phyloP scores from a whole-genome alignment of 1,139 yeast species.

The Lipomyces yarrowii region DNA sequence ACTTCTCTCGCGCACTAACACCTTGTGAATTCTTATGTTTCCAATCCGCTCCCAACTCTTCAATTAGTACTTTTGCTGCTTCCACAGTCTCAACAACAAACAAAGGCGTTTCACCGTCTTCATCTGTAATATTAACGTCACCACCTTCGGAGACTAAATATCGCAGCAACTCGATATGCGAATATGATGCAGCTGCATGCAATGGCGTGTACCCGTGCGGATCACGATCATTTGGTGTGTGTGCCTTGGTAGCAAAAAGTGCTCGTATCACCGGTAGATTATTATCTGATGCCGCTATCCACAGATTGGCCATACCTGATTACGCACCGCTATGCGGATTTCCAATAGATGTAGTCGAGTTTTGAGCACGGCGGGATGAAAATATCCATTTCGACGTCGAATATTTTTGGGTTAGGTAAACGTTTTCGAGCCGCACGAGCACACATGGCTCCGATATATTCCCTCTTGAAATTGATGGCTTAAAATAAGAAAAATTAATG shows the following conservation, averaged over 20 bases:
- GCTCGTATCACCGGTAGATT: conserved; percentile 60
- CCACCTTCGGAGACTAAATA: conserved; percentile 68
- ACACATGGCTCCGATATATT: too few relatives aligned
- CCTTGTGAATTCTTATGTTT: conserved; percentile 69
- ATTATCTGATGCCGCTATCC: conserved; percentile 96
- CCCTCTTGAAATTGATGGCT: too few relatives aligned
- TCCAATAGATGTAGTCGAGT: not conserved
- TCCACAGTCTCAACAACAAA: conserved; percentile 80
- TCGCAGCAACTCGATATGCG: conserved; percentile 67
- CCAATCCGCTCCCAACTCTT: conserved; percentile 66
- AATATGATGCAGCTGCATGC: conserved; percentile 96
- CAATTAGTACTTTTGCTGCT: conserved; percentile 67
- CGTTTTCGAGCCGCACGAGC: not conserved
- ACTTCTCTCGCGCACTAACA: conserved; percentile 52
- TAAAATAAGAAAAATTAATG: not conserved
- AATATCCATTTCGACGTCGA: not conserved
- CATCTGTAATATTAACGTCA: conserved; percentile 76
- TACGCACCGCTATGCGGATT: not conserved
- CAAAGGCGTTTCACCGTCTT: conserved; percentile 93
- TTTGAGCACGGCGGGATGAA: not conserved
- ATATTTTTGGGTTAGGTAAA: not conserved
- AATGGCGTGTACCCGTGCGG: conserved; percentile 94
- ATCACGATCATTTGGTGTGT: conserved; percentile 72
- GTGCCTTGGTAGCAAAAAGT: conserved; percentile 54
- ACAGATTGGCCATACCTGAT: conserved; percentile 55